A percentile compares a stretch with the other conserved stretches of the same genome.
Conservation (phyloP, 2,329 filamentous ascomycete species). For the Colletotrichum sansevieriae region DNA sequence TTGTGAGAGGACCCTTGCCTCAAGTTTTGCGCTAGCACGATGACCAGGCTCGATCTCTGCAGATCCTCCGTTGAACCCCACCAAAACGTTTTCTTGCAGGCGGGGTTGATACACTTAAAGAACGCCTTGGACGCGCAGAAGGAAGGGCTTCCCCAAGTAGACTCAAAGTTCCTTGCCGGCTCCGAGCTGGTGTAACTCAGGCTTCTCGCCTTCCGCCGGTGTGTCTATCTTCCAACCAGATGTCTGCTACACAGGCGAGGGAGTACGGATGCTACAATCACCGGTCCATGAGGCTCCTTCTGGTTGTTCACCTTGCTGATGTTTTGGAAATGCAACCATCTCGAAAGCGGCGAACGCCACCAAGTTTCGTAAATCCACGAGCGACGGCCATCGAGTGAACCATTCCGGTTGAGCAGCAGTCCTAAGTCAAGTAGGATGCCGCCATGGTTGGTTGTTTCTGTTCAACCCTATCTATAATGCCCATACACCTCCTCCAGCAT, state of each 20-base stretch:
- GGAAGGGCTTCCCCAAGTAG: not conserved
- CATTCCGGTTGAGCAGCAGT: not conserved
- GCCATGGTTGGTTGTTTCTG: too few relatives aligned
- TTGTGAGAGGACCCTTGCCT: slow-evolving; percentile 10
- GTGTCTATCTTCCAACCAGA: slow-evolving; percentile 2
- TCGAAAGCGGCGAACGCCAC: not conserved
- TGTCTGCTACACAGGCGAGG: not conserved
- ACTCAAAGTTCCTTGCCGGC: not conserved
- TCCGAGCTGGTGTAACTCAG: not conserved
- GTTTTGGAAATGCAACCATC: not conserved
- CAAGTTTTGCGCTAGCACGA: not conserved
- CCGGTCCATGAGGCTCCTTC: slow-evolving; percentile 11
- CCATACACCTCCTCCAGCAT: too few relatives aligned
- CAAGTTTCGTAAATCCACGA: not conserved
- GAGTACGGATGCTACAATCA: slow-evolving; percentile 6
- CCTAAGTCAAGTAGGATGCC: too few relatives aligned
- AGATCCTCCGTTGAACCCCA: slow-evolving; percentile 29
- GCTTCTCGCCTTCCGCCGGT: not conserved
- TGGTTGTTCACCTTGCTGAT: slow-evolving; percentile 6
- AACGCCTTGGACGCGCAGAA: not conserved
- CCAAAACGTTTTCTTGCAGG: not conserved
- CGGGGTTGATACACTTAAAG: slow-evolving; percentile 15
- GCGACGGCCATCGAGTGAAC: not conserved
- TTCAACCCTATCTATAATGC: too few relatives aligned
- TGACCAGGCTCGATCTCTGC: slow-evolving; percentile 13